A percentile compares a stretch with the other conserved stretches of the same genome.
These are phyloP conservation scores for Pythium guiyangense DNA, from an alignment of 352 stramenopile species.

Conservation along the genomic window DNA sequence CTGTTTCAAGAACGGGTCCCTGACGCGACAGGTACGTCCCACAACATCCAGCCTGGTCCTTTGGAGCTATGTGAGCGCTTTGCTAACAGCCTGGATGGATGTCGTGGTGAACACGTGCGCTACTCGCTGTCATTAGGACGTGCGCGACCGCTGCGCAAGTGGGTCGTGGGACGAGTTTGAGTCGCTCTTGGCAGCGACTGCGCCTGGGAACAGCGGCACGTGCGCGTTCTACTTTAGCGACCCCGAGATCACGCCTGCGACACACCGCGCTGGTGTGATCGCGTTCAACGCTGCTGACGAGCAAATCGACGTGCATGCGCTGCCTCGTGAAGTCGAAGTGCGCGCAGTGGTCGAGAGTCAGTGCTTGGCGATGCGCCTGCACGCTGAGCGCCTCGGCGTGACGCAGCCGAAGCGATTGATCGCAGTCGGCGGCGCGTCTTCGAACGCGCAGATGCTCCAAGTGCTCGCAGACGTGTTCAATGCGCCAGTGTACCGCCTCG, in stretches of 20 bases:
- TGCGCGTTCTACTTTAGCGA: slow-evolving; percentile 62
- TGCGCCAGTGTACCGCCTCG: slow-evolving; percentile 41
- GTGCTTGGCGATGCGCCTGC: slow-evolving; percentile 51
- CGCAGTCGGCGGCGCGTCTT: slow-evolving; percentile 51
- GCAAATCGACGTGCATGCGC: slow-evolving; percentile 13
- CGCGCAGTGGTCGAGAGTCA: slow-evolving; percentile 66
- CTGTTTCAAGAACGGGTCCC: slow-evolving; percentile 83
- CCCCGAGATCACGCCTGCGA: slow-evolving; percentile 64
- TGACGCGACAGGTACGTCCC: slow-evolving; percentile 51
- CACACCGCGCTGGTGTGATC: slow-evolving; percentile 33
- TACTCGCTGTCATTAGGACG: slow-evolving; percentile 14
- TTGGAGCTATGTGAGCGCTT: too few species aligned
- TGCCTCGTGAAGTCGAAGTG: slow-evolving; percentile 27
- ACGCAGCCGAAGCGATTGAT: slow-evolving; percentile 47
- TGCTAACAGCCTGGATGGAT: not conserved
- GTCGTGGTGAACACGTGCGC: too few species aligned
- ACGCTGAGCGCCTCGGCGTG: slow-evolving; percentile 52
- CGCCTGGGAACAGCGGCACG: slow-evolving; percentile 35
- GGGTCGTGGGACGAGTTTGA: slow-evolving; percentile 55
- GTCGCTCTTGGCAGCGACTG: slow-evolving; percentile 30
- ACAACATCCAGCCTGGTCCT: not conserved
- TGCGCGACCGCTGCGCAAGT: slow-evolving; percentile 35
- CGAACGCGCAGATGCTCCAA: slow-evolving; percentile 55
- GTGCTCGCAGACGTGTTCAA: slow-evolving; percentile 59
- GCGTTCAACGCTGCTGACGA: slow-evolving; percentile 31